Percentiles rank a stretch among this genome's conserved stretches.
Conservation (phyloP, 2,329 filamentous ascomycete species). For the Penicillium paneum region DNA sequence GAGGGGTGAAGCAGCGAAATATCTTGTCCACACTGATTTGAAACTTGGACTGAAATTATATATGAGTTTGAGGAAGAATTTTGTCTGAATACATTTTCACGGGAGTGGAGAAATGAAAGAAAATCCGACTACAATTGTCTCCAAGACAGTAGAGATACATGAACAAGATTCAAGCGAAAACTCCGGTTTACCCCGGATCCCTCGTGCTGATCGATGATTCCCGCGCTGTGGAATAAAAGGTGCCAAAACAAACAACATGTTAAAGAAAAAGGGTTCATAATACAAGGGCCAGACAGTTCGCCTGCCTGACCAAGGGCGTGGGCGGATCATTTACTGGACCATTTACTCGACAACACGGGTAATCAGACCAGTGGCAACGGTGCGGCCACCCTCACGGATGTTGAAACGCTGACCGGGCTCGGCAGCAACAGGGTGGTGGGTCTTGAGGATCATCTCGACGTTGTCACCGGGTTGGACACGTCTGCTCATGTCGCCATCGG, state of each 20-base stretch:
- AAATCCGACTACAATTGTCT: conserved; percentile 21
- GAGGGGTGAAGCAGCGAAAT: neutral
- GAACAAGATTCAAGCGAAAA: conserved; percentile 35
- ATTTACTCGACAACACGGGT: conserved; percentile 62
- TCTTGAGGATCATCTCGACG: conserved; percentile 89
- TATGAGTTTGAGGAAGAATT: conserved; percentile 5
- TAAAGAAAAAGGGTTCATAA: conserved; percentile 31
- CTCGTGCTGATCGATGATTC: conserved; percentile 31
- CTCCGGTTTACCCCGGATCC: conserved; percentile 33
- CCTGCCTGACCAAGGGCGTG: conserved; percentile 8
- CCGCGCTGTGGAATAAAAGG: conserved; percentile 34
- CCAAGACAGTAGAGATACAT: conserved; percentile 36
- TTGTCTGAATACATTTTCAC: conserved; percentile 25
- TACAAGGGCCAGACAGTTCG: conserved; percentile 28
- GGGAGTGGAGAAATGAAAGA: conserved; percentile 31
- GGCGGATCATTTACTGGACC: conserved; percentile 28
- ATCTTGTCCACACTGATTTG: neutral
- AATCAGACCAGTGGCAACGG: conserved; percentile 77
- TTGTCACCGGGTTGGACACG: conserved; percentile 99
- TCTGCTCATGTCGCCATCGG: conserved; percentile 73
- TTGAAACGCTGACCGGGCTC: conserved; percentile 96
- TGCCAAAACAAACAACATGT: conserved; percentile 28
- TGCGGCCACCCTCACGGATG: conserved; percentile 92
- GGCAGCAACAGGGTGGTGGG: conserved; percentile 80
- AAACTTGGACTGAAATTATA: conserved; percentile 7